phyloP scores from a whole-genome alignment of 805 yeast species.

The Barnettozyma sp. region DNA sequence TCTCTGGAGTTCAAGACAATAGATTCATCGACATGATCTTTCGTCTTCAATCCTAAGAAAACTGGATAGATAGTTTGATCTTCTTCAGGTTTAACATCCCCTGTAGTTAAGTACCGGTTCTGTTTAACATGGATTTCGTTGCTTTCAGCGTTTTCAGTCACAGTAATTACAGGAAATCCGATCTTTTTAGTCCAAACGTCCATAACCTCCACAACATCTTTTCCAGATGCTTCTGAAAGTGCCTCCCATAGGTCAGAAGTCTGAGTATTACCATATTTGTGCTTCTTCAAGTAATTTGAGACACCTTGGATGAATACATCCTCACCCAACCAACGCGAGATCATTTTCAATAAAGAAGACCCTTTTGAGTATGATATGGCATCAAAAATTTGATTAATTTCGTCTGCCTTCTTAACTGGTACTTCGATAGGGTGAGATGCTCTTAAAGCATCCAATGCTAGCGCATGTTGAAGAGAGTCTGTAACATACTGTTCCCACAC shows the following conservation, averaged over 20 bases:
- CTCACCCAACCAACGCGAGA: constrained; percentile 73
- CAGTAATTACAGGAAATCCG: constrained; percentile 70
- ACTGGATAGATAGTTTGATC: constrained; percentile 63
- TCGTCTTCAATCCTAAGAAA: constrained; percentile 57
- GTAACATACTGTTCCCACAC: constrained; percentile 82
- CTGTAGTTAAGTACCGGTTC: constrained; percentile 68
- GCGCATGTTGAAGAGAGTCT: constrained; percentile 68
- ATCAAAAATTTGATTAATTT: constrained; percentile 79
- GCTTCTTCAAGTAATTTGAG: constrained; percentile 66
- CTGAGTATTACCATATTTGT: constrained; percentile 69
- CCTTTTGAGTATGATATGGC: constrained; percentile 82
- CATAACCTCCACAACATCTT: constrained; percentile 69
- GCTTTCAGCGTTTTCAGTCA: constrained; percentile 43
- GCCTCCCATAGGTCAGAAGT: constrained; percentile 77
- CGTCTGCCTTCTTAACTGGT: constrained; percentile 70
- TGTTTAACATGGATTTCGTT: constrained; percentile 53
- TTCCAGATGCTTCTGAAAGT: constrained; percentile 59
- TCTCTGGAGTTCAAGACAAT: constrained; percentile 47
- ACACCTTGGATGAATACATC: constrained; percentile 75
- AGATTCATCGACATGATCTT: constrained; percentile 53
- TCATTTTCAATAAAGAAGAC: constrained; percentile 72
- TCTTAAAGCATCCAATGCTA: constrained; percentile 69
- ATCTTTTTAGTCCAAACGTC: constrained; percentile 73
- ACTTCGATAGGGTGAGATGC: constrained; percentile 84
- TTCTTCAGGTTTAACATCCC: constrained; percentile 71